Evolutionary conservation across 805 yeast genomes (phyloP), one percentile per base, ranked within the genome.

Genomic region (Metschnikowia picachoensis): DNA sequence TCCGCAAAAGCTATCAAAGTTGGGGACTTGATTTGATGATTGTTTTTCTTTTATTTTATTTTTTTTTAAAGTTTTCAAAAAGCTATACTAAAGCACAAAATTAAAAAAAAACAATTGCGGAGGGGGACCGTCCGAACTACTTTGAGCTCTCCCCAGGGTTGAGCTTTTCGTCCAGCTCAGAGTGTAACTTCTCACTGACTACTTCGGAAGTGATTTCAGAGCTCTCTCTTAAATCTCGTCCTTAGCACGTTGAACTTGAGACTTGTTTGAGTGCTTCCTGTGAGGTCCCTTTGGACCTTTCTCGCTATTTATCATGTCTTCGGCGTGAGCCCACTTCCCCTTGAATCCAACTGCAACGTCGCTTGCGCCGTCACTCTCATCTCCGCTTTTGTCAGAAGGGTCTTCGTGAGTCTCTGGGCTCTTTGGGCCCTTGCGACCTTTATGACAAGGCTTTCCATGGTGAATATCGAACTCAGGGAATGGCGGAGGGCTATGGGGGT

Each of bases 401-500:
- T 35, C 12, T 9, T 37, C 30, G 27, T 42, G 35, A 29, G 4
- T 32, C 20, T 36, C 12, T 14, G 49, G 49, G 13, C 30, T 35
- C 30, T 41, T 41, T 16, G 31, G 15, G 11, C 36, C 37, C 37
- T 39, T 30, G 30, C 20, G 20, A 20, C 20, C 20, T 20, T 20
- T 20, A 20, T 4, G 20, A 20, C 32, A 41, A 35, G 36, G 46
- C 27, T 30, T 36, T 17, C 40, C 16, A 3, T 37, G 32, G 14
- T 16, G 30, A 36, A 33, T 33, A 9, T 39, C 43, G 13, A 34
- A 40, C 14, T 40, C 38, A 8, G 43, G 36, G 16, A 41, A 41
- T 29, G 44, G 44, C 3, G 45, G 44, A 15, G 44, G 40, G 15
- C 45, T 37, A 30, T 42, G 34, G 25, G 36, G 40, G 27, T 42